phyloP scores from a whole-genome alignment of 257 asterid genomes.

The Handroanthus guayacan region DNA sequence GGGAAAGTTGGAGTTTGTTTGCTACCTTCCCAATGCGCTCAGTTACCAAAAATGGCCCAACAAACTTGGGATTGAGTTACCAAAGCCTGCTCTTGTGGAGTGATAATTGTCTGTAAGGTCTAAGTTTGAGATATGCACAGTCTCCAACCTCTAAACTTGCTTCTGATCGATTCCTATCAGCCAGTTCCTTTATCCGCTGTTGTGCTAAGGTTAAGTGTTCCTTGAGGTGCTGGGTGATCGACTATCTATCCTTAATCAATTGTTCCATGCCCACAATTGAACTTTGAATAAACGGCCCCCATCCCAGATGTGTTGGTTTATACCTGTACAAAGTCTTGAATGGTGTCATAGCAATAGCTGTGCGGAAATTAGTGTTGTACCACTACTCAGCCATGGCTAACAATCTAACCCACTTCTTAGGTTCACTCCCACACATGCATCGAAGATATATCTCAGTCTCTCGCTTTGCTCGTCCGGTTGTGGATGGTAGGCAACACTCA shows the following conservation, averaged over 20 bases:
- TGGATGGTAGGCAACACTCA: neutral
- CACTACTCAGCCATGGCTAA: neutral
- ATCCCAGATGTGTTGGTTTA: neutral
- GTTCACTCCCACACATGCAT: neutral
- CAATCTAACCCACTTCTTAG: neutral
- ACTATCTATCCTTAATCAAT: neutral
- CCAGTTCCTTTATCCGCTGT: neutral
- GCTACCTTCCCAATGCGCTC: neutral
- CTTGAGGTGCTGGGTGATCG: neutral
- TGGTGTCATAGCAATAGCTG: neutral
- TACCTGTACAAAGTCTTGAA: neutral
- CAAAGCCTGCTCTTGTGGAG: neutral
- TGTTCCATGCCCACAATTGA: neutral
- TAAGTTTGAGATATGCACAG: neutral
- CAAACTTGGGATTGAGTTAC: neutral
- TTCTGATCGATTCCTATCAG: neutral
- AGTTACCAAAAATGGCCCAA: neutral
- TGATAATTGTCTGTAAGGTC: neutral
- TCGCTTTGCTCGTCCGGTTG: slow-evolving; percentile 8
- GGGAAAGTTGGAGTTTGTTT: neutral
- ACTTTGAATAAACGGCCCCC: neutral
- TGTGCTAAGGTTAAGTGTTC: neutral
- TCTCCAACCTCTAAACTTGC: neutral
- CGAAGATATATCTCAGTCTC: neutral
- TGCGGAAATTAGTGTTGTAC: neutral